Evolutionary conservation across 176 grass and related monocot species (phyloP).

Genomic region (Cenchrus fungigraminus): DNA sequence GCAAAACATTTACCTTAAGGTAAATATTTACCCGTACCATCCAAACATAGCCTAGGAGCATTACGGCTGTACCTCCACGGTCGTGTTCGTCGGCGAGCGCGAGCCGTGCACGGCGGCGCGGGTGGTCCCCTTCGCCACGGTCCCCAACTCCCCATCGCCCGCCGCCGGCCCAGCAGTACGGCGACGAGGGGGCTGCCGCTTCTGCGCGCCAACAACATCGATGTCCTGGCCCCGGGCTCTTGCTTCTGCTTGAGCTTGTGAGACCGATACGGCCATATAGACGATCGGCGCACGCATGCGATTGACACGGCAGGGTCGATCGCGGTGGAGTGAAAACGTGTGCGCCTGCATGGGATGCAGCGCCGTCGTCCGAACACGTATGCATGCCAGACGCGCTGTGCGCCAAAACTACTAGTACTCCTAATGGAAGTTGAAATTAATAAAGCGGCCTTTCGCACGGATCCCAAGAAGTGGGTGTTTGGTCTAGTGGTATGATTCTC

Average conservation of each 20-base stretch:
- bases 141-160: slow-evolving; percentile 48
- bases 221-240: neutral
- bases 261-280: too few species aligned
- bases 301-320: neutral
- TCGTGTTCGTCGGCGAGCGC: slow-evolving; percentile 25
- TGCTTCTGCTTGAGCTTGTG: too few species aligned
- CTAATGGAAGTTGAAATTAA: neutral
- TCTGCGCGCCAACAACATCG: neutral
- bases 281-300: neutral
- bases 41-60: too few species aligned
- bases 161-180: neutral
- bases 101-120: slow-evolving; percentile 55
- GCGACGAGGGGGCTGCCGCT: neutral
- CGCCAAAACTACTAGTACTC: neutral
- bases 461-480: slow-evolving; percentile 52
- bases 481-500: slow-evolving; percentile 99
- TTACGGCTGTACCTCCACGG: neutral
- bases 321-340: neutral
- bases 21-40: too few species aligned
- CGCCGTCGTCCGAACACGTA: neutral
- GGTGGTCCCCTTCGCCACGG: slow-evolving; percentile 47
- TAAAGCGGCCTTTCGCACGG: neutral
- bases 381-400: neutral
- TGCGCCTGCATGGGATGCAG: neutral
- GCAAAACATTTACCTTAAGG: too few species aligned